These are phyloP conservation scores for Colletotrichum magnum DNA, from an alignment of 2,329 filamentous ascomycete species.

Conservation along the genomic window DNA sequence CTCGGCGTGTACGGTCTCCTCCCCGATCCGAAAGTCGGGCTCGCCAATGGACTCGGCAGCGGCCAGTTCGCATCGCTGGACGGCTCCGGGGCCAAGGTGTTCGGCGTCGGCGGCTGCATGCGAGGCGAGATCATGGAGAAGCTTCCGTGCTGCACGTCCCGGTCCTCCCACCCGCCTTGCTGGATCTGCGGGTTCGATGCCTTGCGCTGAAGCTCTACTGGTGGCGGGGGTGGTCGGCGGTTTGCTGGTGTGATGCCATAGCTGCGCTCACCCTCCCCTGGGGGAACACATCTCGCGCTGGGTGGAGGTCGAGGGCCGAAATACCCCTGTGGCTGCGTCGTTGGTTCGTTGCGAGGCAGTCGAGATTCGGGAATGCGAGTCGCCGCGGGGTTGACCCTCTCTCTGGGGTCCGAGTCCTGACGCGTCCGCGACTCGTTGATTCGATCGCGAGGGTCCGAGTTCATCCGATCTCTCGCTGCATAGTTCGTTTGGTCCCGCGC, in stretches of 20 bases:
- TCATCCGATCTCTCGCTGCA: neutral
- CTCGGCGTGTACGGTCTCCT: constrained; percentile 30
- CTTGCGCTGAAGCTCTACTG: constrained; percentile 33
- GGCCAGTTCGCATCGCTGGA: constrained; percentile 35
- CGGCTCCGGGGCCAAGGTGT: constrained; percentile 13
- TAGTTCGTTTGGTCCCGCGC: constrained; percentile 10
- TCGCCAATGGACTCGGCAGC: constrained; percentile 35
- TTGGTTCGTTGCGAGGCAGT: neutral
- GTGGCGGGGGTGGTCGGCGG: constrained; percentile 37
- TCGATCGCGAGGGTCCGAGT: constrained; percentile 13
- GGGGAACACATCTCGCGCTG: constrained; percentile 11
- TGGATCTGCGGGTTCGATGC: constrained; percentile 29
- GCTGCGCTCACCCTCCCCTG: constrained; percentile 37
- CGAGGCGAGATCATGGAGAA: constrained; percentile 34
- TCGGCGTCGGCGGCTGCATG: constrained; percentile 29
- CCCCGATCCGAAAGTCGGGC: constrained; percentile 35
- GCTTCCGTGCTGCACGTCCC: constrained; percentile 27
- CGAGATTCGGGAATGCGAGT: neutral
- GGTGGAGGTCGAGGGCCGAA: constrained; percentile 36
- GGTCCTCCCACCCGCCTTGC: constrained; percentile 21
- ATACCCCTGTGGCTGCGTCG: constrained; percentile 23
- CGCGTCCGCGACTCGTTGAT: constrained; percentile 1
- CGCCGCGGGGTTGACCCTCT: neutral
- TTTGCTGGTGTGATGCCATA: constrained; percentile 40
- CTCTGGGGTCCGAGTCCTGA: constrained; percentile 17